phyloP scores from a whole-genome alignment of 139 green algal genomes.

The Tetratostichococcus sp. region DNA sequence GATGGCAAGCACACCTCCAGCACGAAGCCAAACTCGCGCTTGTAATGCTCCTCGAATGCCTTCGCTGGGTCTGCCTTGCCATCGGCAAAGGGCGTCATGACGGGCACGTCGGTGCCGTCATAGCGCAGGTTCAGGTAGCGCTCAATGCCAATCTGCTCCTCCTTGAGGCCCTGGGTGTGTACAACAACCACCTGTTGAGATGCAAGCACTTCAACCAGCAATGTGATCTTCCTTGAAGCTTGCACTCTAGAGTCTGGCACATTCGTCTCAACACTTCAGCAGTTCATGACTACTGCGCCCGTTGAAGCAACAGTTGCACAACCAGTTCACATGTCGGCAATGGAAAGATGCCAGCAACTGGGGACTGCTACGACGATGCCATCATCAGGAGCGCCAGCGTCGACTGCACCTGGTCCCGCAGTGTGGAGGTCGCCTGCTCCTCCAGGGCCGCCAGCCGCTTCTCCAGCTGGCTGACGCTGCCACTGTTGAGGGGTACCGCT shows the following conservation, averaged over 20 bases:
- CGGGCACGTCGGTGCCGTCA: constrained; percentile 87
- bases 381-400: too few relatives aligned
- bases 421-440: constrained; percentile 21
- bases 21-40: constrained; percentile 91
- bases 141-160: constrained; percentile 49
- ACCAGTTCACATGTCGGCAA: background rate
- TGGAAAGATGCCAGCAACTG: too few relatives aligned
- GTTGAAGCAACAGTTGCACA: too few relatives aligned
- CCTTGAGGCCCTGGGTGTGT: constrained; percentile 57
- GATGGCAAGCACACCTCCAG: constrained; percentile 40
- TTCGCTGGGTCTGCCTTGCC: constrained; percentile 19
- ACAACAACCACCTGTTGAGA: too few relatives aligned
- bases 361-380: too few relatives aligned
- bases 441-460: constrained; percentile 55
- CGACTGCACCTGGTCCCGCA: constrained; percentile 52
- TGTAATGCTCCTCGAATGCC: constrained; percentile 56
- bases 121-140: constrained; percentile 89
- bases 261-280: too few relatives aligned
- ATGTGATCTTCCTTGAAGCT: too few relatives aligned
- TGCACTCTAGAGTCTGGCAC: too few relatives aligned
- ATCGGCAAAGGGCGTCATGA: constrained; percentile 71
- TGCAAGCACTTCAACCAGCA: too few relatives aligned
- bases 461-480: constrained; percentile 31
- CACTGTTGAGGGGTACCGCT: constrained; percentile 30
- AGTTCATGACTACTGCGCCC: too few relatives aligned